Evolutionary conservation across 345 rosid genomes (phyloP).

Genomic region (Rhizophora apiculata): DNA sequence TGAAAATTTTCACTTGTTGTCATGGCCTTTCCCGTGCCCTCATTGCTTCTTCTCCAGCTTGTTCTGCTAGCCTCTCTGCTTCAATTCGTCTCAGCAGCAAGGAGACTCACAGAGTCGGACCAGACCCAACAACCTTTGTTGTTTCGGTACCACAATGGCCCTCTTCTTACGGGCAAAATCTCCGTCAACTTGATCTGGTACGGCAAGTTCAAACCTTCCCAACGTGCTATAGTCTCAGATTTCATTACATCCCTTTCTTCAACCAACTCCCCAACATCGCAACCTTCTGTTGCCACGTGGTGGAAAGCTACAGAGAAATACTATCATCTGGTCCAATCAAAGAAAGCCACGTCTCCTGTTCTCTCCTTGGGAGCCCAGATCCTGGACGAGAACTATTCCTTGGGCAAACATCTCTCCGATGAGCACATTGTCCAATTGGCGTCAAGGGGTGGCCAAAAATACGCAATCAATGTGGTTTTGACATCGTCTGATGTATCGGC

Average conservation of each 20-base stretch:
- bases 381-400: constrained; percentile 17
- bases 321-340: constrained; percentile 13
- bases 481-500: constrained; percentile 24
- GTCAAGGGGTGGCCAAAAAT: constrained; percentile 14
- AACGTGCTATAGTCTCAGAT: constrained; percentile 28
- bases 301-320: constrained; percentile 24
- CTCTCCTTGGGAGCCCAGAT: constrained; percentile 17
- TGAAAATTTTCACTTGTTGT: background rate
- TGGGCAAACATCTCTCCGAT: constrained; percentile 25
- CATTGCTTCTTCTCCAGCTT: background rate
- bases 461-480: constrained; percentile 26
- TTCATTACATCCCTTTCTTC: constrained; percentile 19
- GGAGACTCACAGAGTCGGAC: background rate
- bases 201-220: constrained; percentile 25
- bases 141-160: constrained; percentile 29
- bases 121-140: constrained; percentile 3
- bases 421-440: constrained; percentile 24
- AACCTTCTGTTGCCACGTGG: constrained; percentile 24
- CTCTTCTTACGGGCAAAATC: constrained; percentile 20
- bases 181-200: constrained; percentile 28
- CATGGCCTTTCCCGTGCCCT: constrained; percentile 14
- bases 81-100: constrained; percentile 11
- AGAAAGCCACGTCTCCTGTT: constrained; percentile 5
- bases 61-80: constrained; percentile 6
- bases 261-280: background rate